Evolutionary conservation across 768 basidiomycete genomes (phyloP), one percentile per base, ranked within the genome.

Genomic region (Boletus reticuloceps): DNA sequence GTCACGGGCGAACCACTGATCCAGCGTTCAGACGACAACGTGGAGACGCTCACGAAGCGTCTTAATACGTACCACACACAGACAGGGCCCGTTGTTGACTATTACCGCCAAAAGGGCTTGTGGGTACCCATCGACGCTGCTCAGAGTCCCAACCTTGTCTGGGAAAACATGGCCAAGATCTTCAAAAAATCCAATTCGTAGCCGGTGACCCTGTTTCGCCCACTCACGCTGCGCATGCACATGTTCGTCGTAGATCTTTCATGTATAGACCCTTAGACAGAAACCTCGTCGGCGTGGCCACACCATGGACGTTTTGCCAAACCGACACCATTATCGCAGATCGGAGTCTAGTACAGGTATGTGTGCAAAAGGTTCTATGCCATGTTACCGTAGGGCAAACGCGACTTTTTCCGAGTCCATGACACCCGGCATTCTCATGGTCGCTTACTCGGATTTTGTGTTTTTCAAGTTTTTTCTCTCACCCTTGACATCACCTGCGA

Each of bases 1-100:
- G 78, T 90, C 36, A 91, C 94, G 5, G 97, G 97, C 54, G 96
- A 99, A 74, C 91, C 94, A 37, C 84, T 99, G 61, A 88, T 96
- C 66, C 96, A 98, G 72, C 89, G 97, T 59, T 94, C 94, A 10
- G 97, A 99, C 72, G 97, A 99, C 77, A 99, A 98, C 61, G 91
- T 94, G 58, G 93, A 97, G 72, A 92, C 95, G 13, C 81, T 99
- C 50, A 82, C 85, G 63, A 97, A 94, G 75, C 89, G 97, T 40
- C 80, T 99, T 53, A 63, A 72, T 4, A 84, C 91, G n/a, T 98
- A 88, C 80, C 97, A 99, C 78, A 72, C 80, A 34, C 94, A 97
- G 75, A 99, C 97, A 14, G 91, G 89, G 3, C 96, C 97, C 29
- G 97, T 99, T 31, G 88, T 93, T 16, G 93, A 92, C 43, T 98